Evolutionary conservation across 2,329 filamentous ascomycete species (phyloP), one percentile per base, ranked within the genome.

Genomic region (Laburnicola sp.): DNA sequence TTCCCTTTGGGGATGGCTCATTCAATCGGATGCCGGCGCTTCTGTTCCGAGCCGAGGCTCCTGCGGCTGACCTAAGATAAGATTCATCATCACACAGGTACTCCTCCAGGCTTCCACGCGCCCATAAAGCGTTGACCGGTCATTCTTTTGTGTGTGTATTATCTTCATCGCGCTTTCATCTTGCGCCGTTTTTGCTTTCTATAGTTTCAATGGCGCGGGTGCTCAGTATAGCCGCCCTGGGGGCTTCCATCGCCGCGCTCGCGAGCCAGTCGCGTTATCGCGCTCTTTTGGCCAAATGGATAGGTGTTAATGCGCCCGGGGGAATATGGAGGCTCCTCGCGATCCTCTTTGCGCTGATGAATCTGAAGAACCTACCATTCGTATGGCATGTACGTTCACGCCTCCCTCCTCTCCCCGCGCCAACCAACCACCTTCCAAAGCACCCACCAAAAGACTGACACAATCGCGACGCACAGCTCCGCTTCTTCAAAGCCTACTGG

Each of bases 311-410:
- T 40, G 56, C 63, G 11, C 69, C 70, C 1, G 70, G 69, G 6
- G 69, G 70, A 3, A 36, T 63, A 3, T 74, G 71, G 71, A 61
- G 69, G 31, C 61, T 72, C 23, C 43, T 68, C 1, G 68, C 69
- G 7, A 56, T 74, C 11, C 21, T 73, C 1, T 58, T 73, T 11
- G 69, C 65, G 6, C 41, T 72, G 30, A 59, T 82, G 37, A 93
- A 92, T 70, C 78, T 86, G 75, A 93, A 93, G 79, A 88, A 81
- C 53, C 65, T 91, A 53, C 89, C 89, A 0, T 80, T 89, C 36
- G 82, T 83, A 7, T 93, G 89, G 89, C 90, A 89, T 60, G 86
- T 89, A 80, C 48, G 85, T 74, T 32, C 16, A 16, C 16, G 16
- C 16, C 16, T 16, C 16, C 16, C 16, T 16, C 16, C 16, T 16